These are phyloP conservation scores for Nicotiana noctiflora DNA, from an alignment of 257 asterid genomes.

Conservation along the genomic window DNA sequence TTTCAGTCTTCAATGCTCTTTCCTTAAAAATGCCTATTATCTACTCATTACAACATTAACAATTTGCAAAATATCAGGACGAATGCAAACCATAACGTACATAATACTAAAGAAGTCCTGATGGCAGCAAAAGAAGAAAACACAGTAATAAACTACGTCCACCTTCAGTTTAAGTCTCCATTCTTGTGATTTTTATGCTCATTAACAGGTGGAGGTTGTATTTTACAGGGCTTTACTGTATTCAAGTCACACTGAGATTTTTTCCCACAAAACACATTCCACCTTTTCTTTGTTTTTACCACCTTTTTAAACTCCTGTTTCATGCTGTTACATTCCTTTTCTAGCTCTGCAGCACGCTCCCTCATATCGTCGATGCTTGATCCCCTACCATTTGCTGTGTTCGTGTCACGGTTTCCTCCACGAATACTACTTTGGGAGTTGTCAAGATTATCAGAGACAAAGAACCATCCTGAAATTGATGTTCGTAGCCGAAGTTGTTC, in stretches of 20 bases:
- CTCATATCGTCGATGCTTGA: neutral
- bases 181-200: neutral
- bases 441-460: conserved; percentile 24
- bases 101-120: neutral
- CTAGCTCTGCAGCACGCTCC: conserved; percentile 5
- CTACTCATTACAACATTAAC: neutral
- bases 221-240: conserved; percentile 5
- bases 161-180: neutral
- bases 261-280: conserved; percentile 14
- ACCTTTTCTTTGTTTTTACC: conserved; percentile 10
- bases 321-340: conserved; percentile 10
- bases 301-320: conserved; percentile 16
- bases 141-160: neutral
- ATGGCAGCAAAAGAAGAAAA: neutral
- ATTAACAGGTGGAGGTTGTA: neutral
- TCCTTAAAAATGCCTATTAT: neutral
- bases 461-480: conserved; percentile 79
- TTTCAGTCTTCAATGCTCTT: neutral
- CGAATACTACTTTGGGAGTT: conserved; percentile 17
- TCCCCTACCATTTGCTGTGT: conserved; percentile 15
- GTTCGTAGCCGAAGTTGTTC: conserved; percentile 82
- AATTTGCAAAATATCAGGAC: neutral
- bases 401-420: conserved; percentile 2
- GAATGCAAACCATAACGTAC: neutral
- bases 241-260: neutral